Base-by-base conservation (phyloP, 2,329 filamentous ascomycete species). In the Pochonia chlamydosporia region DNA sequence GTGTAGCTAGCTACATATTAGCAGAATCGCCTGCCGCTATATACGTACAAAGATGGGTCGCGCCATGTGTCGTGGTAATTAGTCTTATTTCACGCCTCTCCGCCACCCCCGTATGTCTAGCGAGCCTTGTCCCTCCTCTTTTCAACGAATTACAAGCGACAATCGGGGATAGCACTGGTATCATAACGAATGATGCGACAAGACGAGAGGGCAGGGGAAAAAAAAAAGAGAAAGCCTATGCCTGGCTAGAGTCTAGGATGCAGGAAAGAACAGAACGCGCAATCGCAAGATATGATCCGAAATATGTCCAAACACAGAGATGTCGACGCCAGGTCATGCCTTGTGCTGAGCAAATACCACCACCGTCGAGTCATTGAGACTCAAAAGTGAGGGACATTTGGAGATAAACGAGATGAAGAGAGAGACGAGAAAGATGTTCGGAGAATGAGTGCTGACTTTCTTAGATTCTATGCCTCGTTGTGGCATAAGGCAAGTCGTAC, bases 181-280 rank as follows among this genome's bases (percentile, higher is more conserved):
- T 39, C 35, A 14, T 39, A 39, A 39, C 20, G 20, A 36, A 33
- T 35, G 31, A 36, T 20, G 56, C 56, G 23, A 44, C 44, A 40
- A 39, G 47, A 50, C 46, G 44, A 49, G 49, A 49, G n/a, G n/a
- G n/a, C n/a, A n/a, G n/a, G n/a, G n/a, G n/a, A 31, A 46, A 50
- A 49, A 52, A 54, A 55, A 54, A 60, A 52, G 47, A 57, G 56
- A n/a, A 28, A 14, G 44, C 60, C 60, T 55, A 52, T 57, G 60
- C 57, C 52, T 57, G 58, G 58, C 57, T 58, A 48, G 48, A 51
- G 53, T 63, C 62, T 65, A 63, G 56, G 61, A 65, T 65, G 57
- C 63, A 65, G 59, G 63, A 48, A 50, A 59, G 60, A 55, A 47
- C 48, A 50, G 50, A 55, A 52, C 43, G 49, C 50, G 53, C 59